phyloP scores from a whole-genome alignment of 139 green algal genomes.

The Haematococcus lacustris region DNA sequence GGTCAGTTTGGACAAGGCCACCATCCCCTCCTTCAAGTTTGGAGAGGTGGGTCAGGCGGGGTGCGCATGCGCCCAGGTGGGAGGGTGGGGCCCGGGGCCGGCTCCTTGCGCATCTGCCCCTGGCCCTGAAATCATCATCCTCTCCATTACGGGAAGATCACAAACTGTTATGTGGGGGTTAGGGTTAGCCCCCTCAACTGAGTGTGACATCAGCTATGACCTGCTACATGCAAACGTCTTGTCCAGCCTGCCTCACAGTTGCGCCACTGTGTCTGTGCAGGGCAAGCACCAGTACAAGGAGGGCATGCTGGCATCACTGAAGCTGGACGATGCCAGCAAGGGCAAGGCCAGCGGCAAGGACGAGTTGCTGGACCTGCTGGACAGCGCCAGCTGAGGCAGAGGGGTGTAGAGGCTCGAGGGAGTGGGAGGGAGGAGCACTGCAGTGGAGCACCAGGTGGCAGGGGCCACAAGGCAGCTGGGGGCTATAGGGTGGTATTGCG shows the following conservation, averaged over 20 bases:
- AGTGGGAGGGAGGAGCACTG: too few species aligned
- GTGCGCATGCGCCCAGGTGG: background rate
- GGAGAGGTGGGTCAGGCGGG: background rate
- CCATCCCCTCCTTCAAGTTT: conserved; percentile 1
- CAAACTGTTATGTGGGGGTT: background rate
- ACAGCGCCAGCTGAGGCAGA: background rate
- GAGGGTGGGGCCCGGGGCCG: background rate
- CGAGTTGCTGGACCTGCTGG: conserved; percentile 14
- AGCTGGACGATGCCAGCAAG: background rate
- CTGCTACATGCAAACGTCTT: background rate
- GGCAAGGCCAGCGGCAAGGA: background rate
- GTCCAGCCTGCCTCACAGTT: background rate
- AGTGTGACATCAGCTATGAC: background rate
- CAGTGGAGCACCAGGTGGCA: too few species aligned
- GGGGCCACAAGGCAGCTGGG: too few species aligned
- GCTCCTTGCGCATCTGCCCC: background rate
- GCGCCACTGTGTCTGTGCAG: background rate
- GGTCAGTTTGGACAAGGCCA: background rate
- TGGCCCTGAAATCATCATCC: background rate
- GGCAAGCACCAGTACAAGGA: conserved; percentile 11
- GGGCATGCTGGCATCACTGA: conserved; percentile 4
- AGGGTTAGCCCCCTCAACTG: background rate
- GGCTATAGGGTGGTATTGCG: too few species aligned
- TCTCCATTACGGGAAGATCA: background rate
- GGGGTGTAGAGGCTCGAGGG: background rate